These are phyloP conservation scores for Monosporascus ibericus DNA, from an alignment of 2,329 filamentous ascomycete genomes.

Conservation along the genomic window DNA sequence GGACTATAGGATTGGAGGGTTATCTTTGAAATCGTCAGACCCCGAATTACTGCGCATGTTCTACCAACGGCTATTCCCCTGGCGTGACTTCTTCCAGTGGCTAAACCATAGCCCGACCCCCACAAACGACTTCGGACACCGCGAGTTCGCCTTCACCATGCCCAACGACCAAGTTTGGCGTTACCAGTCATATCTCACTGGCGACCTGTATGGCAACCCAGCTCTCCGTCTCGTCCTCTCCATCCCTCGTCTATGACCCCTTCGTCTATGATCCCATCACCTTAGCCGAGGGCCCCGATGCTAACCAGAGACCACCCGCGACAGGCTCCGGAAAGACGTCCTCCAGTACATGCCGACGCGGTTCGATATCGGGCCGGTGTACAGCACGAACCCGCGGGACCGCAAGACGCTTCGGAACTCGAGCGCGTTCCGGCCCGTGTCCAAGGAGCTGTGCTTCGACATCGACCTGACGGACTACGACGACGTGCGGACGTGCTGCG, in stretches of 20 bases:
- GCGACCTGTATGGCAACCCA: constrained; percentile 39
- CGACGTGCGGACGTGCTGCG: constrained; percentile 90
- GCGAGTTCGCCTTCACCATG: constrained; percentile 95
- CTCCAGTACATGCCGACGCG: constrained; percentile 81
- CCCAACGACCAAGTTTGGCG: constrained; percentile 86
- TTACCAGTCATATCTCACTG: constrained; percentile 65
- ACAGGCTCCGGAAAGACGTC: constrained; percentile 81
- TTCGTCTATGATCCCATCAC: too few species aligned
- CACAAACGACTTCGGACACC: constrained; percentile 80
- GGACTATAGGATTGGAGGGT: constrained; percentile 24
- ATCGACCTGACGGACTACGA: constrained; percentile 99
- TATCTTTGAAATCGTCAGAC: constrained; percentile 53
- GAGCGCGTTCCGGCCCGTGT: constrained; percentile 75
- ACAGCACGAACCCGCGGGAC: constrained; percentile 88
- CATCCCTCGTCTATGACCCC: too few species aligned
- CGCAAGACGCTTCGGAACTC: constrained; percentile 75
- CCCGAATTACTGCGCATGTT: constrained; percentile 86
- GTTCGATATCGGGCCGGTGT: constrained; percentile 98
- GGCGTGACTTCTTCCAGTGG: constrained; percentile 94
- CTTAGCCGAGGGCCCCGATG: too few species aligned
- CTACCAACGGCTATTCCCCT: constrained; percentile 93
- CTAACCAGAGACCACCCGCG: constrained; percentile 2
- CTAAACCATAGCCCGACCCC: constrained; percentile 88
- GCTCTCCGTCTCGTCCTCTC: background rate
- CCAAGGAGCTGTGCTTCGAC: constrained; percentile 97